Evolutionary conservation across 805 yeast genomes (phyloP), one percentile per base, ranked within the genome.

Genomic region (Metschnikowia vanudenii): DNA sequence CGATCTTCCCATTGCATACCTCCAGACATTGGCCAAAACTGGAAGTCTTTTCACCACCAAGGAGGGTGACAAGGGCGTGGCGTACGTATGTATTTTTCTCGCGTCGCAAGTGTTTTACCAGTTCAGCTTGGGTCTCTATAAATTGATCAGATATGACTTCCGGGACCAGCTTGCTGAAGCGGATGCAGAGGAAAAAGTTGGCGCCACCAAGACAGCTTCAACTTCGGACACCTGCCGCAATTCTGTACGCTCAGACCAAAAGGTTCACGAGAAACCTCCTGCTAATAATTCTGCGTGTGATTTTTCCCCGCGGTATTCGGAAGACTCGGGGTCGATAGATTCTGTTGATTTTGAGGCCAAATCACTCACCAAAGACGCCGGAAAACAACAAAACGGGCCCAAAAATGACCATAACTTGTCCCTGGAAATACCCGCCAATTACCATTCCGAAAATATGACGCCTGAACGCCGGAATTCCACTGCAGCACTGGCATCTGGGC

Each of bases 1-100:
- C 13, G 96, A 88, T 65, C 71, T 88, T 46, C 96, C 96, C 0
- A 85, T 88, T 54, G 96, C 96, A 0, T 89, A 88, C 55, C 62
- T 83, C 31, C 88, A 84, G 57, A 84, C 92, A 2, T 67, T 88
- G 58, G 83, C 86, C 20, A 74, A 79, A 13, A 82, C 89, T 1
- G 70, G 79, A 1, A 68, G 76, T 6, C 56, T 72, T 7, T 83
- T 90, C 56, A 69, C 83, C 0, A 57, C 70, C 13, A 76, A 64
- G 3, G 81, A 86, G 50, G 88, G 88, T 31, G 74, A 80, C 44
- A 76, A 78, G 55, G 97, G 97, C 20, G 84, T 85, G 20, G 94
- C 97, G 0, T 88, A 85, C 64, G 84, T 87, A 17, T 84, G 90
- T 57, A 83, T 90, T 29, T 86, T 85, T 56, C 71, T 84, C 37